Evolutionary conservation across 2,329 filamentous ascomycete genomes (phyloP).

Genomic region (Fusarium anthophilum): DNA sequence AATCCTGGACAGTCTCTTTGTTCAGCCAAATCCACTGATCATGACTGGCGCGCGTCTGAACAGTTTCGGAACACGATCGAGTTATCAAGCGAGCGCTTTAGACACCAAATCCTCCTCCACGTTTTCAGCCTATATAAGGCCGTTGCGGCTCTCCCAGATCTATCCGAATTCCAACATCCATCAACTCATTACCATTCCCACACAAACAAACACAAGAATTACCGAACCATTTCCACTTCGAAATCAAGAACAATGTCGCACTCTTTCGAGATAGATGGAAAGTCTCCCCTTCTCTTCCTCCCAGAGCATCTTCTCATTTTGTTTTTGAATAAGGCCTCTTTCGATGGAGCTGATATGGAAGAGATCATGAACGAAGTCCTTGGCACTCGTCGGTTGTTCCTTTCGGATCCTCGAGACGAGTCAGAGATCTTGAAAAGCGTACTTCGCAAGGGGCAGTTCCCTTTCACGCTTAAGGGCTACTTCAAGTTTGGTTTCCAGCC

Average conservation of each 20-base stretch:
- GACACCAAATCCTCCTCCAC: rapidly evolving
- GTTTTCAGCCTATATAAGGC: neutral
- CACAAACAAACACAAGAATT: neutral
- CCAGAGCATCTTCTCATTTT: neutral
- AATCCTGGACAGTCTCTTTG: neutral
- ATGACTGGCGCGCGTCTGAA: neutral
- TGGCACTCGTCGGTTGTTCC: neutral
- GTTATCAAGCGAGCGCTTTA: neutral
- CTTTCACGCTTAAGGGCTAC: neutral
- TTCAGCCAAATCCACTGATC: neutral
- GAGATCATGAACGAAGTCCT: neutral
- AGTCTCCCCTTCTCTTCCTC: neutral
- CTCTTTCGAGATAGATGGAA: neutral
- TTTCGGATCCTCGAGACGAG: neutral
- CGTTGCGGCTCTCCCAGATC: neutral
- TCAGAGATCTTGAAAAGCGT: neutral
- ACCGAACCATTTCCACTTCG: neutral
- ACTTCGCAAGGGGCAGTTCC: neutral
- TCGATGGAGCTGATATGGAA: neutral
- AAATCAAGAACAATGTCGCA: neutral
- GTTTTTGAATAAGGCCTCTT: neutral
- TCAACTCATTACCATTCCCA: too few species aligned
- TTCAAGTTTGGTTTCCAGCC: neutral
- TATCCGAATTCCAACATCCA: neutral
- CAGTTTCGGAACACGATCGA: neutral